Base-by-base conservation (phyloP, 192 early-diverging fungal species). In the Podochytrium sp. region DNA sequence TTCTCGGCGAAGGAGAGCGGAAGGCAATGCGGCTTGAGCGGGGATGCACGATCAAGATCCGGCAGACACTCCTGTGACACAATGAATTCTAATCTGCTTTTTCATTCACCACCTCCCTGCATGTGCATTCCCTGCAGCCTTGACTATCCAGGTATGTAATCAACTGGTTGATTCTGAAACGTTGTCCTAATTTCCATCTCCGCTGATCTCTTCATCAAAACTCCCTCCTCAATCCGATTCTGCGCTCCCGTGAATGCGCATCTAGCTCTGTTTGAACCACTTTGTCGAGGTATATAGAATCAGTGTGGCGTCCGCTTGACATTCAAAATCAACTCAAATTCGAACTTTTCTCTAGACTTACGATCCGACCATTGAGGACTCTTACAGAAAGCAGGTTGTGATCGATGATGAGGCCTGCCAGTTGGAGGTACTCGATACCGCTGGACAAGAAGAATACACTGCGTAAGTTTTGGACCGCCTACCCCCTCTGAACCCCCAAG, bases 321-420 rank as follows among this genome's bases (percentile, higher is more conserved):
- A 30, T 29, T 16, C 10, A 47, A 47, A 20, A 47, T 47, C 12
- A 16, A 16, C 43, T 47, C 10, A 47, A 55, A 55, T 23, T 25
- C 10, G 20, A 7, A 20, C 52, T 55, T 23, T 55, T 20, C 30
- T 23, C 5, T n/a, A 59, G 25, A 42, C 55, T 16, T 98, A 98
- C 75, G 96, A 98, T 78, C 96, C 96, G 7, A 98, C 96, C 16
- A 98, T 96, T 65, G 96, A 98, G 85, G 96, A 98, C 83, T 97
- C 95, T n/a, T 98, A 98, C 84, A 87, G 95, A 60, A 96, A 97
- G 79, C 96, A 97, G 79, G 93, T 94, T 73, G 86, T 94, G 30
- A 94, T 98, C 56, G 95, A 98, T 77, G 89, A 93, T 35, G 90
- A 91, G 69, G 87, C 91, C 1, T 92, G 92, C 42, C 87, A 94